These are phyloP conservation scores for Cladosporium sp. DNA, from an alignment of 2,329 filamentous ascomycete genomes.

Conservation along the genomic window DNA sequence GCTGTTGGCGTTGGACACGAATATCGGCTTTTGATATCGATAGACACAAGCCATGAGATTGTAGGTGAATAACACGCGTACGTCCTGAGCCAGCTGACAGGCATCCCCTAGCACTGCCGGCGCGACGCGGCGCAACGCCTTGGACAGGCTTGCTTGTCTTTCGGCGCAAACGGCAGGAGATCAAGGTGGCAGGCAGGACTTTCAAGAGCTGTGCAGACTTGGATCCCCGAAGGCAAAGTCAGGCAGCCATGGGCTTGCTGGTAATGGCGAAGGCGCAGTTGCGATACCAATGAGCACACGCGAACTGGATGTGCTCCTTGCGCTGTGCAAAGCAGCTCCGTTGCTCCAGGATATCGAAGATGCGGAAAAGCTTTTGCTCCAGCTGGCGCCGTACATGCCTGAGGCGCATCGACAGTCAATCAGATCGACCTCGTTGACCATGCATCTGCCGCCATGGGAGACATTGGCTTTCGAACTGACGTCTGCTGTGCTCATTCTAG, in stretches of 20 bases:
- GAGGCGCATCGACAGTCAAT: conserved; percentile 78
- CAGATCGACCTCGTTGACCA: conserved; percentile 72
- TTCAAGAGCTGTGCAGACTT: conserved; percentile 37
- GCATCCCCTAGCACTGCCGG: conserved; percentile 15
- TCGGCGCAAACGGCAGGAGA: conserved; percentile 34
- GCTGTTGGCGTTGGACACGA: too few relatives aligned
- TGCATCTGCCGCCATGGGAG: conserved; percentile 80
- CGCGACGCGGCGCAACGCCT: conserved; percentile 40
- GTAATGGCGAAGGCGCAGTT: conserved; percentile 1
- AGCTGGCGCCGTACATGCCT: conserved; percentile 76
- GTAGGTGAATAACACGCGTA: not conserved
- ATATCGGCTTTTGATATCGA: too few relatives aligned
- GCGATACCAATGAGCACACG: conserved; percentile 52
- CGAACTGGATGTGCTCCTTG: conserved; percentile 86
- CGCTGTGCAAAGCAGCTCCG: conserved; percentile 84
- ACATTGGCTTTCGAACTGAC: conserved; percentile 72
- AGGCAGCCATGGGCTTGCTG: conserved; percentile 16
- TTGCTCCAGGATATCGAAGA: conserved; percentile 63
- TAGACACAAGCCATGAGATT: conserved; percentile 1
- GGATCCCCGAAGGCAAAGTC: conserved; percentile 15
- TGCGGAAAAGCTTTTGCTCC: conserved; percentile 70
- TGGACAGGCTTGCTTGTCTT: conserved; percentile 45
- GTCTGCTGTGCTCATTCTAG: conserved; percentile 73
- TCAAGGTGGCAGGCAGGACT: conserved; percentile 26
- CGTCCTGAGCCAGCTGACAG: not conserved